Evolutionary conservation across 371 early-diverging fungal species (phyloP), one percentile per base, ranked within the genome.

Genomic region (Syncephalis fuscata): DNA sequence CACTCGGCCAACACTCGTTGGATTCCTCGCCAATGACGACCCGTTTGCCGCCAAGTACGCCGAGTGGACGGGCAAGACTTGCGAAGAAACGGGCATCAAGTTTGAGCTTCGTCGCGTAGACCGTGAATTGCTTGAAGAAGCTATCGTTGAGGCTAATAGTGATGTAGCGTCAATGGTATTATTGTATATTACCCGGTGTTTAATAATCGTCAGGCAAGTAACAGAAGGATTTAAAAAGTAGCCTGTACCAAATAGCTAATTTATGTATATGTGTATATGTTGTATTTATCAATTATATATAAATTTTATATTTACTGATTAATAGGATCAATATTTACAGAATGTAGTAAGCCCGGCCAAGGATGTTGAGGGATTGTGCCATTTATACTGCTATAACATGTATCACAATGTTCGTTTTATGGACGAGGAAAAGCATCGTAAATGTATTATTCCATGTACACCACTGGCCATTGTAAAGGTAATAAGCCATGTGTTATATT

Each of bases 131-230:
- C 74, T 96, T 25, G 92, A 93, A 60, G 74, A 76, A 50, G 67
- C 68, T 56, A 80, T 94, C 51, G 66, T 80, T 24, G 85, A 83
- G 43, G 93, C 92, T 24, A 96, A 96, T 66, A 65, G 74, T 51
- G 95, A 94, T 49, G 51, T 57, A 51, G 47, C 0, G 84, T 93
- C 19, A 78, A 91, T 59, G 96, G 93, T 26, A 92, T 92, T 56
- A 84, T 92, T 77, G 87, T 94, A 39, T 87, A 88, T 64, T 95
- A 93, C 58, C 93, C 94, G 2, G 93, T 93, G 14, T 93, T 87
- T 69, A 88, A 88, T 24, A 83, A 82, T 50, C 73, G 83, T 38
- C 88, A 86, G 74, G 80, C 78, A 69, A 46, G 17, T 10, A 40
- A 17, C 22, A 19, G 10, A 44, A 49, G 5, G 39, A 15, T 26